Evolutionary conservation across 345 rosid genomes (phyloP), one percentile per base, ranked within the genome.

Genomic region (Alliaria petiolata): DNA sequence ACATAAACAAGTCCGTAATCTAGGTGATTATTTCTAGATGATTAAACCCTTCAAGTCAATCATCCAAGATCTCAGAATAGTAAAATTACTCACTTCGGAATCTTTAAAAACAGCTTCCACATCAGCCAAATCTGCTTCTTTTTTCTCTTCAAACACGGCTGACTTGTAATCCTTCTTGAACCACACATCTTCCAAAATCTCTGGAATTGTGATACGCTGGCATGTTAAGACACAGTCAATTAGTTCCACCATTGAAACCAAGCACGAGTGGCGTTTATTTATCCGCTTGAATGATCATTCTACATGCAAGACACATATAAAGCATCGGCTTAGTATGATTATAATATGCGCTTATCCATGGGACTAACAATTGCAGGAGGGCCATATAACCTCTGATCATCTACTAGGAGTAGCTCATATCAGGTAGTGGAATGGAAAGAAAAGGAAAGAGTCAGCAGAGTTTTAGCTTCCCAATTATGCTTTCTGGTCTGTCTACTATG

Each of bases 21-120:
- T 70, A 60, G n/a, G 40, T 61, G 53, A 36, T 16, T 58, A 28
- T 28, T 17, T 66, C 17, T 30, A 52, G 40, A 11, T 69, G 34
- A 58, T 3, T 10, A 40, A 54, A 63, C 2, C 13, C 40, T 54
- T 53, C 64, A 33, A 45, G 53, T 45, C 30, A 55, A 20, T 43
- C 16, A 59, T 40, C 47, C 5, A 40, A 54, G 50, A 76, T 62
- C 16, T 45, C n/a, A 39, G 30, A 49, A 19, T 12, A 46, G 15
- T 55, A 30, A 57, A 46, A 55, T 35, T 51, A 82, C 97, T 85
- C 61, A 91, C 99, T 59, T 77, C 47, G 6, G 91, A 83, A 83
- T 95, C 96, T 82, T 89, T 84, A 13, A 95, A 95, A 69, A 91
- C 88, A 67, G 97, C 93, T 83, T 95, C 93, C 12, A 95, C 85